Conservation (phyloP, 1,284 basidiomycete species). For the Cutaneotrichosporon sp. region DNA sequence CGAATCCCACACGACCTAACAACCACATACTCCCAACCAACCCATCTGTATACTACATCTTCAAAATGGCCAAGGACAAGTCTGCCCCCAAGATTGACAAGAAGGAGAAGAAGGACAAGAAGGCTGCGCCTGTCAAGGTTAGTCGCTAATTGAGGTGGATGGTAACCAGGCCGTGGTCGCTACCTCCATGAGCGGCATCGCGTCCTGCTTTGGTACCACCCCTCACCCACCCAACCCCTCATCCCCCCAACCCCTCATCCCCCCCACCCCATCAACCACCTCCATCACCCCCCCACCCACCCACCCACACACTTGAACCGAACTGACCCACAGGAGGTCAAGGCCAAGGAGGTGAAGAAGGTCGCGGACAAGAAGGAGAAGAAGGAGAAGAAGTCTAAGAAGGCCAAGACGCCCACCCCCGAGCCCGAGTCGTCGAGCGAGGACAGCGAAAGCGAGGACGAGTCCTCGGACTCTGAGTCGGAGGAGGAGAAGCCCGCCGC, state of each 20-base stretch:
- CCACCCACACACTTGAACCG: background rate
- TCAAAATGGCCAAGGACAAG: conserved; percentile 9
- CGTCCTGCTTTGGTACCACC: too few species aligned
- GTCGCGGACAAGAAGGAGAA: conserved; percentile 38
- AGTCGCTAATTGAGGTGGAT: background rate
- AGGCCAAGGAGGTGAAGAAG: conserved; percentile 10
- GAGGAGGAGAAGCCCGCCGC: conserved; percentile 51
- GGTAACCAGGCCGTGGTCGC: too few species aligned
- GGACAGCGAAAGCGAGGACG: conserved; percentile 50
- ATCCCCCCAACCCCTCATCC: too few species aligned
- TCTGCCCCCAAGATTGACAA: conserved; percentile 21
- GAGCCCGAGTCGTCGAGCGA: conserved; percentile 31
- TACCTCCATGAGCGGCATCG: too few species aligned
- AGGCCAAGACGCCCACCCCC: conserved; percentile 53
- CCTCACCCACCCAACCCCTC: too few species aligned
- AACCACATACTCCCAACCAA: background rate
- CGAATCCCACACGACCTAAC: background rate
- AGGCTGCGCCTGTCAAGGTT: conserved; percentile 20
- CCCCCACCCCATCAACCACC: too few species aligned
- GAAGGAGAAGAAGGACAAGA: conserved; percentile 33
- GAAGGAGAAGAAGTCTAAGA: conserved; percentile 53
- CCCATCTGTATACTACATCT: background rate
- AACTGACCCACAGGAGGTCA: conserved; percentile 10
- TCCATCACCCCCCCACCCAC: too few species aligned
- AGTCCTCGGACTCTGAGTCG: conserved; percentile 53